Base-by-base conservation (phyloP, 108 stramenopile species). In the Pseudonitzschia multistriata region DNA sequence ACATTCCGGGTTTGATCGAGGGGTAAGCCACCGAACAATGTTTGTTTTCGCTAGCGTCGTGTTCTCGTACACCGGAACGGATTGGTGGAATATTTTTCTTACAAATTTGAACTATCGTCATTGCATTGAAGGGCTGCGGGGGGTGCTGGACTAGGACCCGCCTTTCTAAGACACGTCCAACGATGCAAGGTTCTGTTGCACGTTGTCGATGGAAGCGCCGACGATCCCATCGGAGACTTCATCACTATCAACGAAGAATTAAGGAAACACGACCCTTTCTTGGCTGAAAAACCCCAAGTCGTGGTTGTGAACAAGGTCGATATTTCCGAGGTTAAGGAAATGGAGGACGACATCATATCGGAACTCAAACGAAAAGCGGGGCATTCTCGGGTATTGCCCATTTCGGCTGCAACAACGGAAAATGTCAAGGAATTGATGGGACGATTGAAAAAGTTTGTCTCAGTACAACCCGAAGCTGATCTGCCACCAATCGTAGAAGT, bases 251-350 rank as follows among this genome's bases (percentile, higher is more conserved):
- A 96, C 71, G 80, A 84, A 36, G 98, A 98, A 74, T 79, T 98
- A 56, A 73, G 84, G 66, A 65, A 79, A 35, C 97, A 94, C 74
- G 95, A 95, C 66, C 83, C 82, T 31, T 69, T 82, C 40, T 79
- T 98, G 47, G 95, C 93, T 13, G 59, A 85, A 53, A 97, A 97
- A 67, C 95, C 96, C 1, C 98, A 97, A 60, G 95, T 97, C n/a
- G 95, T 97, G 39, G 92, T 96, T 13, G 70, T 97, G 60, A 98
- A 98, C 74, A 98, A 98, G 80, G 70, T 91, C 31, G 97, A 98
- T 68, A 78, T 90, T 31, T 79, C 87, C 3, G 95, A 97, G 55
- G 97, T 97, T 0, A 65, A 85, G 21, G 93, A 87, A 55, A 74
- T 61, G 27, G 68, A 89, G 71, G 88, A 87, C 2, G 88, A 88